Percentiles rank a stretch among this genome's conserved stretches.
phyloP scores from a whole-genome alignment of 202 grass and related monocot species.

The Carex arenaria region DNA sequence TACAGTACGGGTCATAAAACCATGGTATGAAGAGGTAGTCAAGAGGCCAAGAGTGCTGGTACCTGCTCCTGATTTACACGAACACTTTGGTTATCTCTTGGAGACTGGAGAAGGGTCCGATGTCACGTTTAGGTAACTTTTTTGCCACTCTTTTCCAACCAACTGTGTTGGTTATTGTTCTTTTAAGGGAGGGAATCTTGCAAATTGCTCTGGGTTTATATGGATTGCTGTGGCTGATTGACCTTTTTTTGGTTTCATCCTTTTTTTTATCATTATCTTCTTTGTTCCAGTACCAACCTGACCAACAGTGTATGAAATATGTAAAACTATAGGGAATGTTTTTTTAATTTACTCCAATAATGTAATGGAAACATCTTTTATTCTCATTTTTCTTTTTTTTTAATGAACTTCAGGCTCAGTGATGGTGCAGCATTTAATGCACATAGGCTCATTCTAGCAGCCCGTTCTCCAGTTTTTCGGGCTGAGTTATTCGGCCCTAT shows the following conservation, averaged over 20 bases:
- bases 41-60: slow-evolving; percentile 21
- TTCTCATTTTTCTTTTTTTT: neutral
- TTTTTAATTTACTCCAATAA: neutral
- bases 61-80: slow-evolving; percentile 10
- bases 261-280: neutral
- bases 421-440: slow-evolving; percentile 15
- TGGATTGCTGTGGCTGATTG: neutral
- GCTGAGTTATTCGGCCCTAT: slow-evolving; percentile 7
- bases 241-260: neutral
- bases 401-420: neutral
- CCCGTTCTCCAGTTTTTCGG: slow-evolving; percentile 10
- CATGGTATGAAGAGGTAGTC: slow-evolving; percentile 7
- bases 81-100: slow-evolving; percentile 3
- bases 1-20: neutral
- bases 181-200: neutral
- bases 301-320: neutral
- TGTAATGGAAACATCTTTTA: neutral
- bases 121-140: slow-evolving; percentile 11
- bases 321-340: neutral
- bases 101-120: slow-evolving; percentile 4
- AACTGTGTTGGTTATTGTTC: neutral
- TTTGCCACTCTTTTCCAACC: neutral
- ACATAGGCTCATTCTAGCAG: slow-evolving; percentile 16
- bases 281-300: neutral
- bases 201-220: neutral